Base-by-base conservation (phyloP, 306 rosid species). In the Alnus glutinosa region DNA sequence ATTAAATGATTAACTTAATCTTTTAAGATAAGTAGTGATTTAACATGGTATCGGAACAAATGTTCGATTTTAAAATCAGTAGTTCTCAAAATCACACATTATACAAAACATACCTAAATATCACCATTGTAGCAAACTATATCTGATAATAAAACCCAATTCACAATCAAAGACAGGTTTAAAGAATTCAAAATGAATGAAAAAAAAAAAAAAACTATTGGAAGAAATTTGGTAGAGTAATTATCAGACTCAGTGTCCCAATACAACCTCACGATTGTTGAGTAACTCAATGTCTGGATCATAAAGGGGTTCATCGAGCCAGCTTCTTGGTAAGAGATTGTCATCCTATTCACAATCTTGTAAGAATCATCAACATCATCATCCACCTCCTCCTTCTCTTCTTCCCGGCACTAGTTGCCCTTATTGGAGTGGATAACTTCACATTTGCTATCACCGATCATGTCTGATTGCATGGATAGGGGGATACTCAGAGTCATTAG, bases 331-430 rank as follows among this genome's bases (percentile, higher is more conserved):
- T 78, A 10, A 2, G 81, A 23, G 30, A 78, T 51, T 55, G 70
- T 19, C 77, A 77, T 59, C 36, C 75, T 75, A 73, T 76, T 70
- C 30, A 70, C 79, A 34, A 81, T 59, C 76, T 87, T 84, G 83
- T 82, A 87, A 4, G 88, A 79, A 14, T 87, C 86, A 49, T 81
- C 92, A 1, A 86, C 55, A 2, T 88, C 92, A 8, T 83, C 86
- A 2, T 84, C 84, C 9, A 72, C 62, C 28, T 73, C 82, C 2
- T 75, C 52, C 6, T n/a, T 82, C 7, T 58, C 78, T 9, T 75
- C 78, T 18, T 81, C 78, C 34, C 59, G 70, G 83, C 90, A 87
- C 4, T 78, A 85, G 14, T 85, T 59, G 5, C 84, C 87, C 3
- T 78, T 71, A 9, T 72, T 49, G 0, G 76, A 15, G 1, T 66